Conservation (phyloP, 2,329 filamentous ascomycete genomes). For the Ophiocordyceps camponoti-floridani region DNA sequence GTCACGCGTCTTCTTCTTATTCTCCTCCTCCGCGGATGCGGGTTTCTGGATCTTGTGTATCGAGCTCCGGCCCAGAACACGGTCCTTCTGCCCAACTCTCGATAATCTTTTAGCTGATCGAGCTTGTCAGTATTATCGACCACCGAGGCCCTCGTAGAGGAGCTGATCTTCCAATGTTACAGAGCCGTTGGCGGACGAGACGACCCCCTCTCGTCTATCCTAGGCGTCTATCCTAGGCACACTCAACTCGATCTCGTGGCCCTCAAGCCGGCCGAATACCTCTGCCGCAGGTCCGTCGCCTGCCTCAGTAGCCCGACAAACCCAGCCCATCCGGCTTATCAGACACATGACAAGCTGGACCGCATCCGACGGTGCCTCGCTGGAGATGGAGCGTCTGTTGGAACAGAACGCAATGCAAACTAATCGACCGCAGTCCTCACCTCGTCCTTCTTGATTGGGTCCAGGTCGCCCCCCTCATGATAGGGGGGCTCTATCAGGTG, state of each 20-base stretch:
- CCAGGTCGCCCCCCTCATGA: conserved; percentile 35
- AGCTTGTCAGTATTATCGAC: too few species aligned
- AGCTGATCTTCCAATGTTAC: too few species aligned
- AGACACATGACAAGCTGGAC: conserved; percentile 61
- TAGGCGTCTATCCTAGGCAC: too few species aligned
- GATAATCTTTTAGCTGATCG: not conserved
- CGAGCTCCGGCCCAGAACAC: not conserved
- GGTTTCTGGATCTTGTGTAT: not conserved
- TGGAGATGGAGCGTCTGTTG: conserved; percentile 49
- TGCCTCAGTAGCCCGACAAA: conserved; percentile 55
- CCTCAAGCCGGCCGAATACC: conserved; percentile 43
- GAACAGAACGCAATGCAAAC: conserved; percentile 47
- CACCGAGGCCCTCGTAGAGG: too few species aligned
- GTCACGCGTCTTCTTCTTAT: not conserved
- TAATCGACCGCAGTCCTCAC: conserved; percentile 69
- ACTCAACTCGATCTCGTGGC: conserved; percentile 40
- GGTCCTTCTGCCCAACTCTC: not conserved
- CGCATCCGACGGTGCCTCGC: conserved; percentile 50
- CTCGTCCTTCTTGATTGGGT: conserved; percentile 44
- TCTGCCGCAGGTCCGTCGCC: conserved; percentile 47
- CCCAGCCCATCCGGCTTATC: conserved; percentile 69
- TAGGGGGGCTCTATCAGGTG: conserved; percentile 69
- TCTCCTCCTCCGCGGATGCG: not conserved
- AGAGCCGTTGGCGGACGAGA: too few species aligned
- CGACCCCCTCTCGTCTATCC: too few species aligned